Conservation (phyloP, 2,329 filamentous ascomycete genomes). For the Chaetothyriales sp. region DNA sequence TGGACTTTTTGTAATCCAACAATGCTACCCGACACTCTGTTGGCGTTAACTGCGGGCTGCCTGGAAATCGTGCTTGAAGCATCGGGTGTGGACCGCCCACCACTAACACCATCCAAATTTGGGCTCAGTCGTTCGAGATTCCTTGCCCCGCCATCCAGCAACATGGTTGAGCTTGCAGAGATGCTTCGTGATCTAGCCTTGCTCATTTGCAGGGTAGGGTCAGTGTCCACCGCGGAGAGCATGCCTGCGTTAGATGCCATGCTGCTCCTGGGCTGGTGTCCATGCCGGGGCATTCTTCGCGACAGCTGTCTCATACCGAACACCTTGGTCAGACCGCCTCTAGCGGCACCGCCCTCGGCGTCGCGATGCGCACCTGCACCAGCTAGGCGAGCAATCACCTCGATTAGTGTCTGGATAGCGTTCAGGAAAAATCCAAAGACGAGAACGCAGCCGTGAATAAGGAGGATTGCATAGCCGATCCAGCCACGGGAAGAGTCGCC, state of each 20-base stretch:
- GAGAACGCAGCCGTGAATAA: conserved; percentile 71
- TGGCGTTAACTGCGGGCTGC: conserved; percentile 38
- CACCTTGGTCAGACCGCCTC: conserved; percentile 75
- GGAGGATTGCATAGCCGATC: conserved; percentile 83
- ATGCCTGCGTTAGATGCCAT: conserved; percentile 72
- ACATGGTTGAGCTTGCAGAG: conserved; percentile 46
- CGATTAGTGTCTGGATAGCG: conserved; percentile 74
- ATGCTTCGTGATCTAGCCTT: conserved; percentile 42
- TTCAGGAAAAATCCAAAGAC: conserved; percentile 90
- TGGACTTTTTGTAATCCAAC: conserved; percentile 35
- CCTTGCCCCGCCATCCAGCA: conserved; percentile 37
- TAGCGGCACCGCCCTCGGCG: conserved; percentile 40
- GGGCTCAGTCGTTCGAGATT: conserved; percentile 40
- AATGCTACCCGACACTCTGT: conserved; percentile 29
- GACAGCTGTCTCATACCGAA: conserved; percentile 85
- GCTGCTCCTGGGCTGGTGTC: conserved; percentile 51
- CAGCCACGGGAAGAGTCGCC: conserved; percentile 71
- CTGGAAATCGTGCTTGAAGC: conserved; percentile 57
- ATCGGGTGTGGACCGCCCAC: conserved; percentile 49
- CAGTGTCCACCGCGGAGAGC: conserved; percentile 43
- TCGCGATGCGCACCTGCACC: conserved; percentile 54
- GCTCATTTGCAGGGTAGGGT: conserved; percentile 40
- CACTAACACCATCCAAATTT: conserved; percentile 25
- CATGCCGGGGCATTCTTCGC: conserved; percentile 50
- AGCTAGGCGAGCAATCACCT: conserved; percentile 67